Evolutionary conservation across 306 rosid species (phyloP).

Genomic region (Sindora glabra): DNA sequence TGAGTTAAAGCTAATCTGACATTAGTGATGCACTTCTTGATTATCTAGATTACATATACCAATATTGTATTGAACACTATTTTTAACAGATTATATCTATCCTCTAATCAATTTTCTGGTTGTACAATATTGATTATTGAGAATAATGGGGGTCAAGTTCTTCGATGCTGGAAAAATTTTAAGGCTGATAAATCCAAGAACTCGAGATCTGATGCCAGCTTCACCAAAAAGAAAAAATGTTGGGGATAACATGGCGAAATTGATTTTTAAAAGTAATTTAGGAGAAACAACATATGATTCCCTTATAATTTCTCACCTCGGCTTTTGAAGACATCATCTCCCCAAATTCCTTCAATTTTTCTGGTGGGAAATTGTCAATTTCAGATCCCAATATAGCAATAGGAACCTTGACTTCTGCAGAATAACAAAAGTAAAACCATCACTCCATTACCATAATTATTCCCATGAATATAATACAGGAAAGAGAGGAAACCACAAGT

Average conservation of each 20-base stretch:
- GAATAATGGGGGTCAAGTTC: background rate
- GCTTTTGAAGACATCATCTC: slow-evolving; percentile 23
- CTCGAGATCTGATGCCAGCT: background rate
- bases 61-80: too few relatives aligned
- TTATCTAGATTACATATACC: too few relatives aligned
- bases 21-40: too few relatives aligned
- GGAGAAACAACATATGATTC: background rate
- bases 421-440: background rate
- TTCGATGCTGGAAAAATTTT: too few relatives aligned
- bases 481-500: background rate
- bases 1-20: too few relatives aligned
- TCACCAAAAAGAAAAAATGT: background rate
- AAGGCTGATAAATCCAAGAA: background rate
- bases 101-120: too few relatives aligned
- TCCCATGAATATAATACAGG: background rate
- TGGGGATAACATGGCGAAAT: background rate
- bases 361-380: slow-evolving; percentile 31
- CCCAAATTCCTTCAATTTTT: slow-evolving; percentile 31
- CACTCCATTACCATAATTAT: background rate
- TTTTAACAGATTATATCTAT: too few relatives aligned
- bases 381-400: slow-evolving; percentile 45
- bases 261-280: too few relatives aligned
- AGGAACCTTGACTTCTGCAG: slow-evolving; percentile 44
- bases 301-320: slow-evolving; percentile 27
- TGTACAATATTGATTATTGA: too few relatives aligned